phyloP scores from a whole-genome alignment of 2,329 filamentous ascomycete genomes.

The Colletotrichum navitas region DNA sequence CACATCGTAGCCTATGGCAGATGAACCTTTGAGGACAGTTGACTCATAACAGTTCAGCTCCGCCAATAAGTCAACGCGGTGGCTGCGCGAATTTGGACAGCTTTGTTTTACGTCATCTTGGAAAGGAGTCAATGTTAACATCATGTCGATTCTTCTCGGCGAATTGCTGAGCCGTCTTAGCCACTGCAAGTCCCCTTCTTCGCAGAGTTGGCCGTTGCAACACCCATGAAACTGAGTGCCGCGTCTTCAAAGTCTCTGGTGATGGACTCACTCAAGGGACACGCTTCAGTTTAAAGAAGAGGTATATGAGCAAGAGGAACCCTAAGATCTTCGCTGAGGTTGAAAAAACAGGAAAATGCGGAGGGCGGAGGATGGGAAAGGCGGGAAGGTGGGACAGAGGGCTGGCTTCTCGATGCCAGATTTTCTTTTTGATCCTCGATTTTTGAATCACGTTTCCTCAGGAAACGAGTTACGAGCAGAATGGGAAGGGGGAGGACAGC shows the following conservation, averaged over 20 bases:
- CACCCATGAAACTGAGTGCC: background rate
- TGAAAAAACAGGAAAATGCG: no score
- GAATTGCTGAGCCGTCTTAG: background rate
- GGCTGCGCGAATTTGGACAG: background rate
- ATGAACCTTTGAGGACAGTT: background rate
- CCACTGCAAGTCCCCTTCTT: no score
- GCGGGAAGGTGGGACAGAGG: background rate
- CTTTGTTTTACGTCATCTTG: background rate
- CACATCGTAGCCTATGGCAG: background rate
- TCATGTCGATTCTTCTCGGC: background rate
- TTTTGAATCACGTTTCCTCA: no score
- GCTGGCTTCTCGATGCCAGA: background rate
- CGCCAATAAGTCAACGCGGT: background rate
- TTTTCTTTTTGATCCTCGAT: no score
- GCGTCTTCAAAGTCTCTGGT: background rate
- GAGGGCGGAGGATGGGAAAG: background rate
- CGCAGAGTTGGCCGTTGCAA: background rate
- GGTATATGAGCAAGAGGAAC: background rate
- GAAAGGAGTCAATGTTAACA: background rate
- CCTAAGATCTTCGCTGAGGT: background rate
- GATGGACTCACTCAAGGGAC: background rate
- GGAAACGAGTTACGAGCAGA: no score
- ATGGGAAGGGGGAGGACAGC: background rate
- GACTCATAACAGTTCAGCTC: background rate
- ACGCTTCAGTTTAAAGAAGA: no score